phyloP scores from a whole-genome alignment of 345 rosid genomes.

The Citrus australasica region DNA sequence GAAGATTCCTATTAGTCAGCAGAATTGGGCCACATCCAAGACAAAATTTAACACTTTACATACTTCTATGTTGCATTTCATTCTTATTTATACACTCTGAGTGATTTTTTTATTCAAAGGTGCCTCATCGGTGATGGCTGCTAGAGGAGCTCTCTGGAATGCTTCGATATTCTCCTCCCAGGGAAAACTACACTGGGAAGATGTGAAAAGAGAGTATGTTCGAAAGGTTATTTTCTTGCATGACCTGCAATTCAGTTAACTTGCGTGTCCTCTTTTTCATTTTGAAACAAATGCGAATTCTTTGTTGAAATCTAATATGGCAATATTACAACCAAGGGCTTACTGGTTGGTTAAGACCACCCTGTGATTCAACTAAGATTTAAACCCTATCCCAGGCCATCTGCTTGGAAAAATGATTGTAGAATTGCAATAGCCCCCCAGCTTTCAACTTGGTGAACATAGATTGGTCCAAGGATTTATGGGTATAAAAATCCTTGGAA shows the following conservation, averaged over 20 bases:
- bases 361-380: not conserved
- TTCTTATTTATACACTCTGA: not conserved
- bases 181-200: conserved; percentile 71
- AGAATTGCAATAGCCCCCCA: not conserved
- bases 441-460: not conserved
- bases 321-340: not conserved
- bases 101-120: conserved; percentile 37
- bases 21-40: not conserved
- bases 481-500: not conserved
- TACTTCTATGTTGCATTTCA: not conserved
- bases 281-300: not conserved
- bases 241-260: not conserved
- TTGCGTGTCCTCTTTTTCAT: not conserved
- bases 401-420: not conserved
- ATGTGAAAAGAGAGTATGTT: conserved; percentile 60
- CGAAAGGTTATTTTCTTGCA: conserved; percentile 49
- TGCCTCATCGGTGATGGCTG: conserved; percentile 88
- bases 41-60: not conserved
- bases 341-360: not conserved
- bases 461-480: not conserved
- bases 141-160: conserved; percentile 97
- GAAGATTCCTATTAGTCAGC: not conserved
- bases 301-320: not conserved
- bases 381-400: not conserved
- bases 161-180: conserved; percentile 80